phyloP scores from a whole-genome alignment of 129 eudicot genomes.

The Flaveria bidentis region DNA sequence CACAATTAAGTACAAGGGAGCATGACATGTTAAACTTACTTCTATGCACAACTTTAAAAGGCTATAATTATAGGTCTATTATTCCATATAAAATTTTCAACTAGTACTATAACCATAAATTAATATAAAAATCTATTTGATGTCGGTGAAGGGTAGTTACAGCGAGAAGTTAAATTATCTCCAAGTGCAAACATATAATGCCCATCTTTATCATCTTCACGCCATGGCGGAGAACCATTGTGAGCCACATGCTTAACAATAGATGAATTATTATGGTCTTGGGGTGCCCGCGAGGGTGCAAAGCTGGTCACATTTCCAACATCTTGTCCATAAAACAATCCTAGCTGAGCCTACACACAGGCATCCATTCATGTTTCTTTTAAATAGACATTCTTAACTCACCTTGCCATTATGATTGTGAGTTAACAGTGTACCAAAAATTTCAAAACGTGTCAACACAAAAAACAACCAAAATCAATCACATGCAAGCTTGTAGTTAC shows the following conservation, averaged over 20 bases:
- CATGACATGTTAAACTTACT: background rate
- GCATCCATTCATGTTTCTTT: conserved; percentile 64
- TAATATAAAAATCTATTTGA: conserved; percentile 25
- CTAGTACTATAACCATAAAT: conserved; percentile 1
- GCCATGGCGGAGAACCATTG: conserved; percentile 71
- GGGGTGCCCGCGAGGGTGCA: conserved; percentile 57
- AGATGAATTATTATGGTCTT: conserved; percentile 57
- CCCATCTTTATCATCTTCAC: conserved; percentile 86
- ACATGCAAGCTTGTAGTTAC: background rate
- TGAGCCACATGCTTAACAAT: conserved; percentile 71
- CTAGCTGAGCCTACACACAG: conserved; percentile 99
- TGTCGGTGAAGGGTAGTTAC: conserved; percentile 62
- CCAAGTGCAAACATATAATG: conserved; percentile 81
- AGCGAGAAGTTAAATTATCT: conserved; percentile 85
- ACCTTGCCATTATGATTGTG: conserved; percentile 12
- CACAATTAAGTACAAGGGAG: background rate
- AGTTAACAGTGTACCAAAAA: background rate
- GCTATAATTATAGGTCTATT: background rate
- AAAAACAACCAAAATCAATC: background rate
- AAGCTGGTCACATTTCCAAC: conserved; percentile 67
- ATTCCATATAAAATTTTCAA: background rate
- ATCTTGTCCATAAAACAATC: conserved; percentile 83
- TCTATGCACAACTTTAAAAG: background rate
- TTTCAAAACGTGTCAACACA: conserved; percentile 2
- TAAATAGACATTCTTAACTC: conserved; percentile 44